Evolutionary conservation across 1,139 yeast species (phyloP), one percentile per base, ranked within the genome.

Genomic region (Protomyces pachydermus): DNA sequence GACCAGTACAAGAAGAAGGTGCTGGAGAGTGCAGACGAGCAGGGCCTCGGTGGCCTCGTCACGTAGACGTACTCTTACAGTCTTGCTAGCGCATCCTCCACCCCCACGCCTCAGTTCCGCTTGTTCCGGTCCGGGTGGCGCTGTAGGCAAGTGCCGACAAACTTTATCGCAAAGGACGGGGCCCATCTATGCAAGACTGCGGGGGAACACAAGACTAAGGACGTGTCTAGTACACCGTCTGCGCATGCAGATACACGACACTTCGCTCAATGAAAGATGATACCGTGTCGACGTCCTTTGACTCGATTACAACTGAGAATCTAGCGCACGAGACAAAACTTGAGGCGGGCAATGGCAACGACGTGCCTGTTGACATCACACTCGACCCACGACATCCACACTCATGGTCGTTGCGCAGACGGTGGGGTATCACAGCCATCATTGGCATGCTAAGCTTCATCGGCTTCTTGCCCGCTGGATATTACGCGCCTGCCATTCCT

Each of bases 1-100:
- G 83, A 85, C 69, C 98, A 84, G 71, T 93, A 93, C 78, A 93
- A 91, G 82, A 87, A 88, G 77, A 89, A 89, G 71, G 91, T 91
- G 70, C 80, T 93, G 72, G 81, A 61, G 32, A 46, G 54, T 25
- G 64, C 64, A 10, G 50, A 54, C 23, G 64, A 63, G 37, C 62
- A 58, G 16, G 62, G 62, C 28, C 35, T 58, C 16, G 62, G 62
- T 32, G 62, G 62, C 5, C 48, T 58, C 20, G 62, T 55, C 12
- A 58, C 62, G 35, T 58, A 48, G 50, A 20, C 14, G 25, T 32
- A n/a, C 46, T 37, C 56, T 53, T 20, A 4, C n/a, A n/a, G 32
- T 37, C 56, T 53, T 20, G 14, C n/a, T 18, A 46, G 14, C 9
- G 5, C 42, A 12, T 3, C 5, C 16, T 14, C 9, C 4, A 12